Evolutionary conservation across 179 eudicot genomes (phyloP), one percentile per base, ranked within the genome.

Genomic region (Camellia oleifera): DNA sequence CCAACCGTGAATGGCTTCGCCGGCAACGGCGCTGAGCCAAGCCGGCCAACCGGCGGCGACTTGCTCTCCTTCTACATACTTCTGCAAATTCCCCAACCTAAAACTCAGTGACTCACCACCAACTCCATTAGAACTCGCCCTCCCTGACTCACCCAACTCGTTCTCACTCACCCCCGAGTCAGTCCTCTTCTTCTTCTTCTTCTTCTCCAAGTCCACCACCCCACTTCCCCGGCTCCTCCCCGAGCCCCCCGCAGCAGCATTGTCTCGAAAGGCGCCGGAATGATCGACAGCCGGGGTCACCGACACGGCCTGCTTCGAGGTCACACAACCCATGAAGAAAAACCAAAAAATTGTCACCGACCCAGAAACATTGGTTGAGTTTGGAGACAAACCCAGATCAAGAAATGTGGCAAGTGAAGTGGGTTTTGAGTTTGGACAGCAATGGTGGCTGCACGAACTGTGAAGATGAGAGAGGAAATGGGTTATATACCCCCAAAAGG

Each of bases 1-100:
- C 99, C 97, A 94, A 0, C 98, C 99, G 32, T 92, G 98, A 76
- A 96, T 91, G 64, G 99, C 99, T 79, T 96, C 99, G 20, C 98
- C 93, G 48, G 99, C 98, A 56, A 95, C 98, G 44, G 98, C 98
- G 67, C 90, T 90, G 10, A 95, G 91, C 98, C 98, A 95, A n/a
- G 95, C 93, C 17, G 99, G 99, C 99, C 99, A 96, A 4, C 99
- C 98, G n/a, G 99, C 98, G 15, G 99, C 98, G 52, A 92, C 92
- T 40, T 94, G 98, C 68, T 92, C 99, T 1, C 90, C 93, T 44
- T 91, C 99, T 23, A 91, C 93, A 69, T 89, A 90, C 86, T 88
- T 95, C 64, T 88, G 90, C 89, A 94, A 81, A 77, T 90, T 93
- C 78, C 98, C 97, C 60, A 95, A 79, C 86, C 98, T 83, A 70